phyloP scores from a whole-genome alignment of 192 early-diverging fungal genomes.

The Linnemannia hyalina region DNA sequence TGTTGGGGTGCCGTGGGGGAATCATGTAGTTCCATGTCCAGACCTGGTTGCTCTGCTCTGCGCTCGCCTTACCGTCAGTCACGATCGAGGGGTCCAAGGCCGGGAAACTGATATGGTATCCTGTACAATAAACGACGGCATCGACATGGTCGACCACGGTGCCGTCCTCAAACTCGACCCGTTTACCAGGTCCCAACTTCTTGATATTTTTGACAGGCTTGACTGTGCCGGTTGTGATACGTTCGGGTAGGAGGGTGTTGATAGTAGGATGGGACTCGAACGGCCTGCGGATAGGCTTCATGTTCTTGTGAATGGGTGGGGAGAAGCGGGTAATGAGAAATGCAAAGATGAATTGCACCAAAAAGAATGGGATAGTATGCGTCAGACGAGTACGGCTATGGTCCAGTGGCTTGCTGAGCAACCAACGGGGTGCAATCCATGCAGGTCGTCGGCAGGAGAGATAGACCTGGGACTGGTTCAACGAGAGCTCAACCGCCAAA shows the following conservation, averaged over 20 bases:
- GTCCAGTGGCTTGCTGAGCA: constrained; percentile 63
- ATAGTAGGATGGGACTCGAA: constrained; percentile 63
- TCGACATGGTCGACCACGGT: constrained; percentile 66
- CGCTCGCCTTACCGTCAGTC: constrained; percentile 34
- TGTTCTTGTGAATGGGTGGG: constrained; percentile 45
- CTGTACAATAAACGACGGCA: constrained; percentile 72
- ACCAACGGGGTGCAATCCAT: constrained; percentile 51
- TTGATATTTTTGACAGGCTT: constrained; percentile 62
- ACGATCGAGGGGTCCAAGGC: constrained; percentile 64
- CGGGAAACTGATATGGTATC: constrained; percentile 66
- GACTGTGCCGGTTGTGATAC: constrained; percentile 67
- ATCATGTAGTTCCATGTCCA: constrained; percentile 72
- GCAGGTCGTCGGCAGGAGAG: constrained; percentile 60
- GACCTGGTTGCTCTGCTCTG: constrained; percentile 60
- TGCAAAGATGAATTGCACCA: constrained; percentile 41
- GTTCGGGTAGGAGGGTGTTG: constrained; percentile 62
- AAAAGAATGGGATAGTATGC: constrained; percentile 44
- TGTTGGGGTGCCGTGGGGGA: constrained; percentile 62
- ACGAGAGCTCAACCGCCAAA: constrained; percentile 67
- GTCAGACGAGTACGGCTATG: constrained; percentile 59
- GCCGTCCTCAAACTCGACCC: constrained; percentile 70
- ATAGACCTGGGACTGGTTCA: constrained; percentile 65
- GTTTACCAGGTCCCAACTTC: constrained; percentile 50
- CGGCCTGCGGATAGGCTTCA: constrained; percentile 57
- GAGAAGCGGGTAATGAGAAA: not conserved